These are phyloP conservation scores for Phalaenopsis hybrid DNA, from an alignment of 116 monocot genomes.

Conservation along the genomic window DNA sequence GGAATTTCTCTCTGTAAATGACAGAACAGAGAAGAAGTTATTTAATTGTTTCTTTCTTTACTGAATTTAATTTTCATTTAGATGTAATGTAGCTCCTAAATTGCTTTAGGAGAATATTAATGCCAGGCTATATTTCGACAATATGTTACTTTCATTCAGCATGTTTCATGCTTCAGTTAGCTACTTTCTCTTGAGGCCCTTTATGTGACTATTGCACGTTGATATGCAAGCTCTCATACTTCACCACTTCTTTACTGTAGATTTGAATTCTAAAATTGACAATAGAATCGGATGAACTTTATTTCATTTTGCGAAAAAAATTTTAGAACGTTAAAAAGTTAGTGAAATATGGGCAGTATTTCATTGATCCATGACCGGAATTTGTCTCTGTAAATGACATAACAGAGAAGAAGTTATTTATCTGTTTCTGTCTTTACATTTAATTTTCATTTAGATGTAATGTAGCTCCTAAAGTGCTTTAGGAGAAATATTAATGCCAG, in stretches of 20 bases:
- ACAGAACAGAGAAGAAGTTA: not conserved
- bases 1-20: not conserved
- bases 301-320: too few species aligned
- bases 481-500: too few species aligned
- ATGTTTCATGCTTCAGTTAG: too few species aligned
- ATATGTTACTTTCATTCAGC: too few species aligned
- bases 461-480: not conserved
- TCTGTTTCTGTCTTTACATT: not conserved
- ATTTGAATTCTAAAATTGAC: too few species aligned
- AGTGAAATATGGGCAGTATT: not conserved
- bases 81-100: not conserved
- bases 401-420: not conserved
- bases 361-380: not conserved
- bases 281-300: too few species aligned
- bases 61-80: conserved; percentile 1
- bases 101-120: too few species aligned
- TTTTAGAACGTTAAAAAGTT: not conserved
- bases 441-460: conserved; percentile 1
- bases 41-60: not conserved
- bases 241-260: too few species aligned
- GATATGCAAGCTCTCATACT: too few species aligned
- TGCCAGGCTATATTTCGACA: too few species aligned
- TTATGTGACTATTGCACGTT: too few species aligned
- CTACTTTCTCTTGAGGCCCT: too few species aligned
- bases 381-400: not conserved